Evolutionary conservation across 148 eudicot genomes (phyloP).

Genomic region (Arbutus unedo): DNA sequence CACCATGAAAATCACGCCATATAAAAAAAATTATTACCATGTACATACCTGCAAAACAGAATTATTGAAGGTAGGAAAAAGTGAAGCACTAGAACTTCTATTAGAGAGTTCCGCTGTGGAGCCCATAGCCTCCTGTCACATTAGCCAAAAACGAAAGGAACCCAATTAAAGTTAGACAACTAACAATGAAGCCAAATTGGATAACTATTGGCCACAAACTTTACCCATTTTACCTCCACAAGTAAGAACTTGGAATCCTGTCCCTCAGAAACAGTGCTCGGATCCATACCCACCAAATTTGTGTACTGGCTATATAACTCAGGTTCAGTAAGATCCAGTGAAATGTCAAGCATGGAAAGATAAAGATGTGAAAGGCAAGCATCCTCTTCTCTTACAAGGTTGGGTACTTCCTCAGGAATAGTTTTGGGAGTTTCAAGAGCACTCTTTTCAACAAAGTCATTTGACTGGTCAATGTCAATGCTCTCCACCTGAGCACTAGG

Average conservation of each 20-base stretch:
- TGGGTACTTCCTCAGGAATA: constrained; percentile 39
- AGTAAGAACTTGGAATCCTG: constrained; percentile 38
- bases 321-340: constrained; percentile 62
- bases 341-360: constrained; percentile 74
- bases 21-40: background rate
- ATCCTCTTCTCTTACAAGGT: constrained; percentile 38
- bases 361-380: constrained; percentile 41
- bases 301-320: constrained; percentile 63
- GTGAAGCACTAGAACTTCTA: constrained; percentile 31
- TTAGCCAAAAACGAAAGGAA: background rate
- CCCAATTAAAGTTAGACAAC: background rate
- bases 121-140: constrained; percentile 36
- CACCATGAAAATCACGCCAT: too few relatives aligned
- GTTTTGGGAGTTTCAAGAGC: constrained; percentile 34
- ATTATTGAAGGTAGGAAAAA: constrained; percentile 48
- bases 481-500: constrained; percentile 37
- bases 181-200: background rate
- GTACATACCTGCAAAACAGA: constrained; percentile 66
- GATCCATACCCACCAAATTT: constrained; percentile 45
- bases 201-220: background rate
- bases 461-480: constrained; percentile 27
- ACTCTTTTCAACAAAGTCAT: constrained; percentile 33
- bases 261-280: constrained; percentile 29
- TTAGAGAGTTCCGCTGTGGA: constrained; percentile 29
- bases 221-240: constrained; percentile 46